These are phyloP conservation scores for Circinella minor DNA, from an alignment of 371 early-diverging fungal genomes.

Conservation along the genomic window DNA sequence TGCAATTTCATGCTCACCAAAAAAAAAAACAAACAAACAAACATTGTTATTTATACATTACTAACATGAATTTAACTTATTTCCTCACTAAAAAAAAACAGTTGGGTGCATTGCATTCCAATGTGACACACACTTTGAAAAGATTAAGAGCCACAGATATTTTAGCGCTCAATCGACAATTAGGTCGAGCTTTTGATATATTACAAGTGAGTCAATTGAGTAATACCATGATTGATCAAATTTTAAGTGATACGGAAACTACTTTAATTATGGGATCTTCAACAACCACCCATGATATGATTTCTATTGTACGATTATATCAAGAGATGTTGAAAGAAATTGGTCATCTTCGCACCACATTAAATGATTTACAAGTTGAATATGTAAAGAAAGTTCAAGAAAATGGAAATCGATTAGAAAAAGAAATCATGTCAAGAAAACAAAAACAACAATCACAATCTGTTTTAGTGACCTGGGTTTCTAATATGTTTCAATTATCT, in stretches of 20 bases:
- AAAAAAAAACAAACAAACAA: too few species aligned
- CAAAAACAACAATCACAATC: slow-evolving; percentile 6
- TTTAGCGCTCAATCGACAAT: slow-evolving; percentile 8
- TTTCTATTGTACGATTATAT: background rate
- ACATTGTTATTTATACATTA: too few species aligned
- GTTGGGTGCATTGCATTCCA: background rate
- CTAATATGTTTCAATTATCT: slow-evolving; percentile 28
- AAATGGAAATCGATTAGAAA: slow-evolving; percentile 41
- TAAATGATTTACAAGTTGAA: slow-evolving; percentile 52
- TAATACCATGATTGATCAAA: slow-evolving; percentile 10
- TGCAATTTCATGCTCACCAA: background rate
- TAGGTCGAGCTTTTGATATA: slow-evolving; percentile 7
- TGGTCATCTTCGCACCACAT: slow-evolving; percentile 5
- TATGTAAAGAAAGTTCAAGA: slow-evolving; percentile 65
- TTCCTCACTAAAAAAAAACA: background rate
- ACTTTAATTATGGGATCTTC: slow-evolving; percentile 41
- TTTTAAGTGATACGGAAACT: background rate
- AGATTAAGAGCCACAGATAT: slow-evolving; percentile 8
- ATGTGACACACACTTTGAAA: background rate
- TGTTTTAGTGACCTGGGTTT: background rate
- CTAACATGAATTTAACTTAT: too few species aligned
- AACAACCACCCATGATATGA: slow-evolving; percentile 58
- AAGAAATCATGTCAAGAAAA: slow-evolving; percentile 46
- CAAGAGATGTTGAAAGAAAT: slow-evolving; percentile 13
- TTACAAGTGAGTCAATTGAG: slow-evolving; percentile 1